Evolutionary conservation across 169 alveolate genomes (phyloP).

Genomic region (Plasmodium adleri): DNA sequence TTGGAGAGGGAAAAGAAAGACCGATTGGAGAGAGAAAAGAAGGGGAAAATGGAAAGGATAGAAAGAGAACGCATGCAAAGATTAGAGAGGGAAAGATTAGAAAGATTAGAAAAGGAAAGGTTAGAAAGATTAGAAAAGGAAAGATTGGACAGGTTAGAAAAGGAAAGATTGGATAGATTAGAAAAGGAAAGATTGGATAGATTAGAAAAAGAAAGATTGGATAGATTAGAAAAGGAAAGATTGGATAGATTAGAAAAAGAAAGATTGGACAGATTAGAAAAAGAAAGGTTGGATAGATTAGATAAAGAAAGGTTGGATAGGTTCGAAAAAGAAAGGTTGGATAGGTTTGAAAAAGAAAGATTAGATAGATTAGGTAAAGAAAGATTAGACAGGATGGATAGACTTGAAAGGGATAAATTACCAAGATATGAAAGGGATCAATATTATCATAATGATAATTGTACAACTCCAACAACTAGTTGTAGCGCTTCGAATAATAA

Average conservation of each 20-base stretch:
- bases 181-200: background rate
- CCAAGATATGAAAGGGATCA: conserved; percentile 2
- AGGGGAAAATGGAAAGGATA: conserved; percentile 19
- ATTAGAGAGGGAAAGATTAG: conserved; percentile 17
- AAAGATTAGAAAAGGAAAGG: conserved; percentile 3
- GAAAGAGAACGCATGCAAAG: conserved; percentile 24
- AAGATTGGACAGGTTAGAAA: conserved; percentile 13
- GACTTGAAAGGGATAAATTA: conserved; percentile 41
- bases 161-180: conserved; percentile 13
- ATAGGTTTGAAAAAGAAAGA: conserved; percentile 8
- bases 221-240: conserved; percentile 25
- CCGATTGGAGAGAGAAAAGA: conserved; percentile 16
- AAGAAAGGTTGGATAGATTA: conserved; percentile 10
- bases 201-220: conserved; percentile 3
- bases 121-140: background rate
- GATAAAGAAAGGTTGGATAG: conserved; percentile 34
- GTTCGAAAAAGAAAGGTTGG: conserved; percentile 17
- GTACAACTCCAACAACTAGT: background rate
- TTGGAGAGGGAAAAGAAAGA: conserved; percentile 33
- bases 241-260: conserved; percentile 21
- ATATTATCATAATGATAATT: no score
- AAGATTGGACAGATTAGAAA: conserved; percentile 11
- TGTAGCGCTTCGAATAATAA: no score
- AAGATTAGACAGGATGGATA: conserved; percentile 20
- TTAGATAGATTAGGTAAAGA: conserved; percentile 5